Conservation (phyloP, 306 rosid genomes). For the Rosa persica region DNA sequence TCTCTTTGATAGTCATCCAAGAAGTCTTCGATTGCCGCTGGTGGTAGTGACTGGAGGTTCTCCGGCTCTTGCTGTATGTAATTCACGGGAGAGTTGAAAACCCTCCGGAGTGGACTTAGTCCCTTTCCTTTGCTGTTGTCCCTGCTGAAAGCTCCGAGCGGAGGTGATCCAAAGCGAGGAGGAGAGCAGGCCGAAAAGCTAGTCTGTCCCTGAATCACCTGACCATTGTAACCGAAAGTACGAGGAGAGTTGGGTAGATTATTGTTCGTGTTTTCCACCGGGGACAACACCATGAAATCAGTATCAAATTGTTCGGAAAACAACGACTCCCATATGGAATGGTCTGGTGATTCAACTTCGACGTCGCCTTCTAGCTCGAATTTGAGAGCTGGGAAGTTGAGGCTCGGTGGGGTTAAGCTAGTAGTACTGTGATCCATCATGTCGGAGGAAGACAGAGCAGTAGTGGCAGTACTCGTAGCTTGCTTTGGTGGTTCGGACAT, state of each 20-base stretch:
- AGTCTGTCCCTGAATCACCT: constrained; percentile 52
- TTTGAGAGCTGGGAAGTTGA: constrained; percentile 60
- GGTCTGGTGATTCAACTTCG: constrained; percentile 80
- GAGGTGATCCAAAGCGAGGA: constrained; percentile 51
- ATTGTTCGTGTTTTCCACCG: constrained; percentile 45
- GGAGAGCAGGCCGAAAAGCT: constrained; percentile 63
- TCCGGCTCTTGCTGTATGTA: constrained; percentile 63
- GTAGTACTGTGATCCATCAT: constrained; percentile 34
- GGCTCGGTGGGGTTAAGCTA: constrained; percentile 60
- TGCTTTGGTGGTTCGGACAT: constrained; percentile 42
- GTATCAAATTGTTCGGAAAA: constrained; percentile 69
- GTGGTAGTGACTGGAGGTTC: constrained; percentile 47
- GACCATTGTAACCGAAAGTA: constrained; percentile 39
- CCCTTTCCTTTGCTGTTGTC: constrained; percentile 71
- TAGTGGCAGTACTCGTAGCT: constrained; percentile 2
- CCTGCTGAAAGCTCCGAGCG: constrained; percentile 55
- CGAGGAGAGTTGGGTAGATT: constrained; percentile 53
- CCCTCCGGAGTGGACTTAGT: constrained; percentile 79
- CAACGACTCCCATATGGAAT: constrained; percentile 76
- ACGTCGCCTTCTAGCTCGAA: constrained; percentile 67
- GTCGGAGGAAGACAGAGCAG: constrained; percentile 36
- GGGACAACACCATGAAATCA: constrained; percentile 90
- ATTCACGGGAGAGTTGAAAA: constrained; percentile 66
- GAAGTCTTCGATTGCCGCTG: constrained; percentile 61
- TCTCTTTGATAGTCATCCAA: constrained; percentile 61